Evolutionary conservation across 2,329 filamentous ascomycete species (phyloP), one percentile per base, ranked within the genome.

Genomic region (Boeremia exigua): DNA sequence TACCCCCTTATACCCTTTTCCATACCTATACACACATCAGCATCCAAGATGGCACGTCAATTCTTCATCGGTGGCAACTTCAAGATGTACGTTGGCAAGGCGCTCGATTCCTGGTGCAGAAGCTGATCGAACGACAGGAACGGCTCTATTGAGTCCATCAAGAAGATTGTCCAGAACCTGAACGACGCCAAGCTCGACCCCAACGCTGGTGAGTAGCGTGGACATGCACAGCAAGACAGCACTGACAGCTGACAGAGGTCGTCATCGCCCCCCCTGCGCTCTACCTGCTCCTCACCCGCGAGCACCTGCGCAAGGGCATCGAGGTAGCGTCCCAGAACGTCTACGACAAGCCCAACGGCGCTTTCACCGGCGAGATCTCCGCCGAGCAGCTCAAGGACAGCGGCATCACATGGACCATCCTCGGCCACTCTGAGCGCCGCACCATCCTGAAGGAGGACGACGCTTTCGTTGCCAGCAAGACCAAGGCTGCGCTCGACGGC

Each of bases 1-100:
- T 39, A 54, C 54, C 54, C 48, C 29, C 44, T 46, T 43, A 47
- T 27, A 50, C 43, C 15, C 38, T 27, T 54, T 51, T 58, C 40
- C 17, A 25, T 53, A 14, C 14, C 32, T 15, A 27, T 33, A 14
- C 28, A 45, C 43, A 40, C 14, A 62, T 29, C 17, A 60, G 54
- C 62, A 60, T 76, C 81, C 85, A 91, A 75, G 73, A 96, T 96
- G 92, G 85, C 88, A 86, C 92, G 92, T 84, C 90, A 92, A 84
- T 96, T 96, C 85, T 96, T 96, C 79, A 91, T 96, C 79, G 93
- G 93, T 80, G 93, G 93, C 77, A 99, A 99, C 89, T 98, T 98
- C 84, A 98, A 99, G 86, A 98, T 98, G 93, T 96, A 82, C 19
- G 70, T 66, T 34, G 57, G 54, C 36, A 62, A 60, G 59, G 62